Conservation (phyloP, 306 rosid species). For the Cotoneaster glaucophyllus region DNA sequence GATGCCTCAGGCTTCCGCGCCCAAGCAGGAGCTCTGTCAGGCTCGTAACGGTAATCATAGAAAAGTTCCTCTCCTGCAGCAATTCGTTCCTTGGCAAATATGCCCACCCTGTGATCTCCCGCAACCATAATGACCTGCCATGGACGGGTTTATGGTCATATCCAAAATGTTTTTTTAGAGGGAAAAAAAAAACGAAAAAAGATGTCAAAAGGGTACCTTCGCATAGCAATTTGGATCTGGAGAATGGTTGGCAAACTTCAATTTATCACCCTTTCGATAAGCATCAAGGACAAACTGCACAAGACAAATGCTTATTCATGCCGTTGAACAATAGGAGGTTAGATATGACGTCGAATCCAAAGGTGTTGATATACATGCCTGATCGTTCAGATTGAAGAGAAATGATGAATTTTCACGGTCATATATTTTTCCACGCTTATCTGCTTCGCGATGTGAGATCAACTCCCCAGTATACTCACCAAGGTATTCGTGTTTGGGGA, state of each 20-base stretch:
- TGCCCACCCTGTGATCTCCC: slow-evolving; percentile 97
- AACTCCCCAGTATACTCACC: slow-evolving; percentile 99
- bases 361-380: slow-evolving; percentile 45
- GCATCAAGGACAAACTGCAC: slow-evolving; percentile 98
- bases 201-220: slow-evolving; percentile 43
- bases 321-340: background rate
- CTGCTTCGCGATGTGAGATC: slow-evolving; percentile 96
- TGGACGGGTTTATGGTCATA: background rate
- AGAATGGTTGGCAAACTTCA: slow-evolving; percentile 96
- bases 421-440: slow-evolving; percentile 97
- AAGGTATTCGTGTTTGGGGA: slow-evolving; percentile 97
- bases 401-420: slow-evolving; percentile 98
- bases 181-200: background rate
- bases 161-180: background rate
- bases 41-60: slow-evolving; percentile 93
- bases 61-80: slow-evolving; percentile 94
- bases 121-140: slow-evolving; percentile 98
- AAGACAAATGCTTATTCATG: slow-evolving; percentile 7
- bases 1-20: slow-evolving; percentile 87
- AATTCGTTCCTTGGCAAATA: slow-evolving; percentile 95
- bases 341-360: background rate
- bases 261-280: slow-evolving; percentile 89
- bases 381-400: slow-evolving; percentile 96
- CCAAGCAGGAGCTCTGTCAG: slow-evolving; percentile 99
- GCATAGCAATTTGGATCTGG: slow-evolving; percentile 99